phyloP scores from a whole-genome alignment of 2,329 filamentous ascomycete species.

The Neonectria neomacrospora region DNA sequence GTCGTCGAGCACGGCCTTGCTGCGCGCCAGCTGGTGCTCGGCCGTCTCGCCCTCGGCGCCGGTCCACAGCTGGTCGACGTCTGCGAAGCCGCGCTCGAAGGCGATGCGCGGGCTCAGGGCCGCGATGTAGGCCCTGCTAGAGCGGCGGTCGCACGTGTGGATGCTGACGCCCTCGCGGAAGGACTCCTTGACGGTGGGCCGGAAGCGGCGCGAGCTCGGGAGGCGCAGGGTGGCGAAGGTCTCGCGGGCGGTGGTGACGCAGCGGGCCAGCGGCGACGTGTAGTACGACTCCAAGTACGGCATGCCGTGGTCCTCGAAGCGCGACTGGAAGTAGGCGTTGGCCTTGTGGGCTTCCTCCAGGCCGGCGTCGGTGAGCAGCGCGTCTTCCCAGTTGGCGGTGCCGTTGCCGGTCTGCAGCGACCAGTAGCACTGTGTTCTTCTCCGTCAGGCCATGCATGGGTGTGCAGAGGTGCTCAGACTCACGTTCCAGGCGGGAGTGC shows the following conservation, averaged over 20 bases:
- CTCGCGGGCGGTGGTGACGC: constrained; percentile 69
- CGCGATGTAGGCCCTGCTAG: constrained; percentile 64
- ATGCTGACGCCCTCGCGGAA: constrained; percentile 74
- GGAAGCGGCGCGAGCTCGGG: constrained; percentile 62
- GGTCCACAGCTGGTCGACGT: constrained; percentile 62
- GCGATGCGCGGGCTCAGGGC: constrained; percentile 61
- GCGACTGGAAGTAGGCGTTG: constrained; percentile 67
- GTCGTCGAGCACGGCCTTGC: constrained; percentile 64
- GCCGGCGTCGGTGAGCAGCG: constrained; percentile 69
- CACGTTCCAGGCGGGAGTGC: constrained; percentile 76
- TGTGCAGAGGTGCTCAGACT: constrained; percentile 39
- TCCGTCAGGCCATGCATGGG: background rate
- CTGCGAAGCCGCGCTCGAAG: constrained; percentile 71
- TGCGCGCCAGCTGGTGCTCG: constrained; percentile 61
- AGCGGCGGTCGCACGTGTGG: constrained; percentile 75
- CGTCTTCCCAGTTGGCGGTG: constrained; percentile 71
- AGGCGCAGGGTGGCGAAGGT: constrained; percentile 68
- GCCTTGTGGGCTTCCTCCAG: constrained; percentile 67
- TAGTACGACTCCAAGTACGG: constrained; percentile 73
- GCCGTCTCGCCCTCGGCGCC: constrained; percentile 55
- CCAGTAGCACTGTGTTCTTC: constrained; percentile 68
- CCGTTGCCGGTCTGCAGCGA: constrained; percentile 71
- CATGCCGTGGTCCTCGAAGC: constrained; percentile 64
- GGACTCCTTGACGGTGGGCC: constrained; percentile 70
- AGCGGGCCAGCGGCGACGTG: constrained; percentile 71